Evolutionary conservation across 2,329 filamentous ascomycete species (phyloP), one percentile per base, ranked within the genome.

Genomic region (Rosellinia necatrix): DNA sequence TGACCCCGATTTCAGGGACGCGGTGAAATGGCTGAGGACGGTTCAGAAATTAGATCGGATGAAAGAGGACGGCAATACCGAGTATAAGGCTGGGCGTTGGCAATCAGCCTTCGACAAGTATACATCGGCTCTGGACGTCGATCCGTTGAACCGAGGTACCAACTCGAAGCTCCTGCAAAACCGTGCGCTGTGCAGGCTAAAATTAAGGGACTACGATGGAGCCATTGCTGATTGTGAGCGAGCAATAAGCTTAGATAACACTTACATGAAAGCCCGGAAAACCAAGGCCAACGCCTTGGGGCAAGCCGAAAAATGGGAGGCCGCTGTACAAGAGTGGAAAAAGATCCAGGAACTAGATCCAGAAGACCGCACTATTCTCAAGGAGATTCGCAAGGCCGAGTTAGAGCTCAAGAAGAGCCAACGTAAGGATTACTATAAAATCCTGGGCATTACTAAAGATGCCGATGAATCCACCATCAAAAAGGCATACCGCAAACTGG

Each of bases 371-470:
- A 85, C 82, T 12, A 88, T 97, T 58, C 80, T 83, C 48, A 92
- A 90, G 74, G 94, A 99, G 68, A 85, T 97, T 40, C 88, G 90
- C 54, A 90, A 88, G 67, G 94, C 93, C 1, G 93, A 99, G 77
- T 79, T 97, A 22, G 94, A 99, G 76, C 79, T 97, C 61, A 99
- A 99, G 86, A 97, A 97, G 87, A 90, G 89, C 73, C 89, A 93
- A 76, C 84, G 94, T 60, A 99, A 99, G 76, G 94, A 99, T 71
- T 97, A 96, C 78, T 99, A 99, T 81, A 97, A 97, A 83, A 96
- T 97, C 64, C 85, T 99, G 49, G 90, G 88, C 5, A 78, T 99
- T 7, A 80, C 89, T 55, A 97, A 97, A 80, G 89, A 92, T 60
- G 92, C 92, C 32, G 84, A 83, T 35, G 91, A 96, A 19, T 81